Evolutionary conservation across 2,329 filamentous ascomycete genomes (phyloP), one percentile per base, ranked within the genome.

Genomic region (Rutstroemia sp.): DNA sequence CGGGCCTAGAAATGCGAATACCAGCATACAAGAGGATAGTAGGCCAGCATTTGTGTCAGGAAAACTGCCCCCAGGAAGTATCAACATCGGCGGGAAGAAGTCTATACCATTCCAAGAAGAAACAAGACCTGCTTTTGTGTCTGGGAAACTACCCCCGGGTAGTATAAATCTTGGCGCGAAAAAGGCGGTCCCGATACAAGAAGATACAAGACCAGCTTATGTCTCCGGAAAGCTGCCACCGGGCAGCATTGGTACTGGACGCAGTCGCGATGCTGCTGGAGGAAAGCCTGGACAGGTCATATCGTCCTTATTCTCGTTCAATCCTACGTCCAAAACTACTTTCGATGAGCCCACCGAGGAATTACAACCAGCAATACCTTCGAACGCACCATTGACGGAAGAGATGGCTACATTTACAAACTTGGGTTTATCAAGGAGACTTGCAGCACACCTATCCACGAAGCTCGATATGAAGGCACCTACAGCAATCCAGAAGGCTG

Each of bases 401-500:
- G 91, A 92, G 63, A 82, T 90, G 30, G 88, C 88, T 59, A 95
- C 87, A 19, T 99, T 99, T 68, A 89, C 86, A 27, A 87, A 86
- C 0, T 78, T 99, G 30, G 92, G 92, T 6, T 76, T 99, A 57
- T 94, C 91, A 4, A 79, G 86, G 2, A 82, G 83, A 9, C 76
- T 99, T 23, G 91, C 94, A 10, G 80, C 86, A 51, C 92, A 96
- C 71, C 76, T 99, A 25, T 79, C 89, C 5, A 83, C 84, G 46
- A 97, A 96, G 73, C 84, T 99, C 71, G 81, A 87, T 56, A 80
- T 99, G 69, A 94, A 92, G 69, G 88, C 89, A 0, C 94, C 94
- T 5, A 99, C 94, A 0, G 90, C 89, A 0, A 96, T 99, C 68
- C 94, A 99, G 73, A 92, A 92, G 65, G 89, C 89, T 60, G 87